Percentiles rank a stretch among this genome's conserved stretches.
These are phyloP conservation scores for Juncus effusus DNA, from an alignment of 176 grass and related monocot species.

Conservation along the genomic window DNA sequence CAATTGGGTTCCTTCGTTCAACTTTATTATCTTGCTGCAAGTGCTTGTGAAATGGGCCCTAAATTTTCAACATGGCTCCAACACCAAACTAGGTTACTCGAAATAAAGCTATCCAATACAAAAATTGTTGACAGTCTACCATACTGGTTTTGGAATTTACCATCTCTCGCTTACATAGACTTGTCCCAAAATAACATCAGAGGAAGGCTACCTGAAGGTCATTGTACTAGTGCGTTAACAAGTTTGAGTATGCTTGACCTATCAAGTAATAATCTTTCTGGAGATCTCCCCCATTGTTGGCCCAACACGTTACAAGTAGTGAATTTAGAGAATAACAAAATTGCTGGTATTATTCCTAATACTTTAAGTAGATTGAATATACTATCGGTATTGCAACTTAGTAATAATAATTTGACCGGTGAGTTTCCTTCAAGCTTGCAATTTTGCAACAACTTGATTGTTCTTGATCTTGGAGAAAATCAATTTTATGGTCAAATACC, in stretches of 20 bases:
- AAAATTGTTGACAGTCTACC: neutral
- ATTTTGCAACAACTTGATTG: neutral
- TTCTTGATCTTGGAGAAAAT: conserved; percentile 8
- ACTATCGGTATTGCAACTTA: conserved; percentile 11
- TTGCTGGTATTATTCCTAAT: conserved; percentile 10
- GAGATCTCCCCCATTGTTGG: too few relatives aligned
- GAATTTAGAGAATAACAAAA: conserved; percentile 8
- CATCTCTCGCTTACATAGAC: conserved; percentile 33
- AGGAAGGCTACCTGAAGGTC: conserved; percentile 21
- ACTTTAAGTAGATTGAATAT: neutral
- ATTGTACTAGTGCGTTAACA: too few relatives aligned
- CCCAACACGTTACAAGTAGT: too few relatives aligned
- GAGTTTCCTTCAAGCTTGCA: conserved; percentile 26
- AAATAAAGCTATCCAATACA: neutral
- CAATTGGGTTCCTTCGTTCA: conserved; percentile 2
- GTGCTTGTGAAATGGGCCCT: neutral
- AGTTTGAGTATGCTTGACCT: too few relatives aligned
- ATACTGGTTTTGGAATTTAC: conserved; percentile 18
- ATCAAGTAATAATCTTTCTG: too few relatives aligned
- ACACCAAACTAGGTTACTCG: neutral
- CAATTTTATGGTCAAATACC: conserved; percentile 1
- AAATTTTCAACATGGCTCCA: neutral
- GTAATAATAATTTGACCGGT: conserved; percentile 33
- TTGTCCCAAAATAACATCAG: conserved; percentile 35
- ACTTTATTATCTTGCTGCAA: neutral